A percentile compares a stretch with the other conserved stretches of the same genome.
Conservation (phyloP, 148 eudicot genomes). For the Camellia japonica region DNA sequence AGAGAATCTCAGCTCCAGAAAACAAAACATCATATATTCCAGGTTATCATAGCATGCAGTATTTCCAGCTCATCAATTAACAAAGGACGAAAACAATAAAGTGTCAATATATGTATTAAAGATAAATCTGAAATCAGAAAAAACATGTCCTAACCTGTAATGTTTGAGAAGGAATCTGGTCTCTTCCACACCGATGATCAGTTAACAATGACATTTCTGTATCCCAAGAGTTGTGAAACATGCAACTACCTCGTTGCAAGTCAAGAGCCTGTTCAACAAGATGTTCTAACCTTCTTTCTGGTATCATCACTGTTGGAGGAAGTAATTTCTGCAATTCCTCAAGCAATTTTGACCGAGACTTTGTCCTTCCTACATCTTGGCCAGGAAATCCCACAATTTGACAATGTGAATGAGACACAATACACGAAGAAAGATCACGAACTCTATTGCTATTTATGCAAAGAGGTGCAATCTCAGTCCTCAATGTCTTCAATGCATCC, state of each 20-base stretch:
- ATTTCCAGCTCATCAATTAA: too few relatives aligned
- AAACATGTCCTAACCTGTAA: slow-evolving; percentile 41
- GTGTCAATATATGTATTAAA: not conserved
- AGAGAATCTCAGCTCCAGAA: too few relatives aligned
- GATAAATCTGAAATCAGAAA: not conserved
- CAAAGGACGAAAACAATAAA: not conserved
- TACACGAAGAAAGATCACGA: slow-evolving; percentile 57
- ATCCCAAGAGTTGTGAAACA: slow-evolving; percentile 68
- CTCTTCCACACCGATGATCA: slow-evolving; percentile 84
- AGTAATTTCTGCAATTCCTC: slow-evolving; percentile 63
- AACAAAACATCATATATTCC: too few relatives aligned
- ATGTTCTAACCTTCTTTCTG: slow-evolving; percentile 65
- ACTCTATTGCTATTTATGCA: slow-evolving; percentile 44
- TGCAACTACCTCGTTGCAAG: slow-evolving; percentile 60
- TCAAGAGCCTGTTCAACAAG: slow-evolving; percentile 80
- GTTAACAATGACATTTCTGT: slow-evolving; percentile 62
- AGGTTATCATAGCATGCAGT: too few relatives aligned
- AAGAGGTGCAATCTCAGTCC: slow-evolving; percentile 71
- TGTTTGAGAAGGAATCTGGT: slow-evolving; percentile 70
- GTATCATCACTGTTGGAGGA: slow-evolving; percentile 66
- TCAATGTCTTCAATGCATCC: slow-evolving; percentile 72
- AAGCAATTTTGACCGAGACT: slow-evolving; percentile 52
- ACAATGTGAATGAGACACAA: slow-evolving; percentile 43
- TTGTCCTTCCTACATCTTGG: slow-evolving; percentile 27
- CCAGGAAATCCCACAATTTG: slow-evolving; percentile 21